phyloP scores from a whole-genome alignment of 768 basidiomycete species.

The Neoboletus magnificus region DNA sequence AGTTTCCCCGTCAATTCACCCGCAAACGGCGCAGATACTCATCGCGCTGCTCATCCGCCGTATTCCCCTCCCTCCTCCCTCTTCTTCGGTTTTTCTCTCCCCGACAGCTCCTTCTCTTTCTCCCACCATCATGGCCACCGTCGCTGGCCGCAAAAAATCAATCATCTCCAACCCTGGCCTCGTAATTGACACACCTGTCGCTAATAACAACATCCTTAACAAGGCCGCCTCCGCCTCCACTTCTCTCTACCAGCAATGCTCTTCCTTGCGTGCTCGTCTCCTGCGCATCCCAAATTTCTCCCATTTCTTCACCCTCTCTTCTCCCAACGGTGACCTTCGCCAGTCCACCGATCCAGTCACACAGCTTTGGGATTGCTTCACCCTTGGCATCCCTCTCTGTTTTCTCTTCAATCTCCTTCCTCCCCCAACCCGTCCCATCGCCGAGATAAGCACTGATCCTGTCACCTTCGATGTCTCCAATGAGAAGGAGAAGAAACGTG shows the following conservation, averaged over 20 bases:
- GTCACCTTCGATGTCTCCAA: constrained; percentile 63
- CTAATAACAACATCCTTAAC: constrained; percentile 85
- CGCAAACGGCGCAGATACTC: constrained; percentile 7
- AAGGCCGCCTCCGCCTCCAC: constrained; percentile 84
- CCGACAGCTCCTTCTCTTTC: neutral
- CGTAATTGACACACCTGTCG: constrained; percentile 70
- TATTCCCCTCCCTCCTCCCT: neutral
- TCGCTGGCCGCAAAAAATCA: constrained; percentile 77
- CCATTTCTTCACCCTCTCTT: constrained; percentile 62
- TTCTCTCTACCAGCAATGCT: constrained; percentile 91
- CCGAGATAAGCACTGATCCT: constrained; percentile 61
- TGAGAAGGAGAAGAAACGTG: constrained; percentile 85
- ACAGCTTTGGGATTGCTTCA: constrained; percentile 92
- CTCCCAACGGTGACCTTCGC: constrained; percentile 53
- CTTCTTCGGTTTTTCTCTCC: neutral
- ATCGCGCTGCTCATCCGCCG: neutral
- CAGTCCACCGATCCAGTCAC: constrained; percentile 90
- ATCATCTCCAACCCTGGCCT: constrained; percentile 62
- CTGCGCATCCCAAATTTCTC: constrained; percentile 74
- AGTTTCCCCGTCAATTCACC: constrained; percentile 11
- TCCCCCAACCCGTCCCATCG: constrained; percentile 38
- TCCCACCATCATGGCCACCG: constrained; percentile 44
- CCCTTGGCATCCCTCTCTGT: constrained; percentile 89
- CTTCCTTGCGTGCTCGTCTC: constrained; percentile 69
- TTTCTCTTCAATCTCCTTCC: constrained; percentile 94